A percentile compares a stretch with the other conserved stretches of the same genome.
Conservation (phyloP, 1,284 basidiomycete genomes). For the Ceratobasidium sp. region DNA sequence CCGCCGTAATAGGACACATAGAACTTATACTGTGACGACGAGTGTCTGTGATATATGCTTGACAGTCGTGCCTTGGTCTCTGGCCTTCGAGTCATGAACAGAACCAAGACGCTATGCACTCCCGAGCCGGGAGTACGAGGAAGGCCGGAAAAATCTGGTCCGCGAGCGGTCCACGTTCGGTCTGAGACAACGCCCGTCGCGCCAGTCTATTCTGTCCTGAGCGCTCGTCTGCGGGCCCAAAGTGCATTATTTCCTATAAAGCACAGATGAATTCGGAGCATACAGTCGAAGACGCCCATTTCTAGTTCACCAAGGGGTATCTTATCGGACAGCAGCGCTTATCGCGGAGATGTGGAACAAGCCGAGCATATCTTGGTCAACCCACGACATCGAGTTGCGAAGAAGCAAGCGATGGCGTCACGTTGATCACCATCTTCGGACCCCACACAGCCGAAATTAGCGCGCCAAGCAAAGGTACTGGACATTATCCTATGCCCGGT, state of each 20-base stretch:
- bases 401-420: neutral
- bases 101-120: neutral
- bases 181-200: neutral
- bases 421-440: neutral
- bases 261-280: neutral
- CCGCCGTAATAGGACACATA: neutral
- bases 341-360: no score
- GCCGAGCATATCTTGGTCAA: neutral
- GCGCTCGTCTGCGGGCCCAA: no score
- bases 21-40: neutral
- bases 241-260: neutral
- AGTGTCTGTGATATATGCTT: neutral
- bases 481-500: neutral
- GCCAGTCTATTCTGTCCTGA: neutral
- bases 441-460: neutral
- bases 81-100: neutral
- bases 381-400: neutral
- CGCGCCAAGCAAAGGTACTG: neutral
- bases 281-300: neutral
- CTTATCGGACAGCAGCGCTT: no score
- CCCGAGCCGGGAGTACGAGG: neutral
- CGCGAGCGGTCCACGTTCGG: no score
- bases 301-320: no score
- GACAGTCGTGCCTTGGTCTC: slow-evolving; percentile 2
- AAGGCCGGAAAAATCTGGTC: neutral